A percentile compares a stretch with the other conserved stretches of the same genome.
Conservation (phyloP, 2,329 filamentous ascomycete species). For the Pestalotiopsis sp. region DNA sequence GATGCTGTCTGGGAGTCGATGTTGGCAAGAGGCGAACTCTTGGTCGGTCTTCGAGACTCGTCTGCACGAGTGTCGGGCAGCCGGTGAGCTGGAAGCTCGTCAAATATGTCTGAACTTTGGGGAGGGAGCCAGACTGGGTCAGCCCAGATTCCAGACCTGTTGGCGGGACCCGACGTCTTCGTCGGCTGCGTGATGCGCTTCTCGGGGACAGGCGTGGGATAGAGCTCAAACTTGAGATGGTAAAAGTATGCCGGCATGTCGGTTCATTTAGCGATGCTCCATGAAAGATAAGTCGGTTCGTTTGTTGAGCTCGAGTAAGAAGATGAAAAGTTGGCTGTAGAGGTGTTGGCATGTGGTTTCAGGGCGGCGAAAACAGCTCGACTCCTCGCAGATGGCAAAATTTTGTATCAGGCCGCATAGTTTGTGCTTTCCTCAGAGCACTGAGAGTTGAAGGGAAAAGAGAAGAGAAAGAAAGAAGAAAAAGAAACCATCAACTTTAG, state of each 20-base stretch:
- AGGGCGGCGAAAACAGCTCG: slow-evolving; percentile 25
- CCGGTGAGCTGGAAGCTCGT: slow-evolving; percentile 46
- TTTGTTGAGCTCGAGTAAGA: neutral
- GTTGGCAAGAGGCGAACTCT: slow-evolving; percentile 11
- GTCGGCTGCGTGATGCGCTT: slow-evolving; percentile 1
- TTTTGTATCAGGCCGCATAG: slow-evolving; percentile 18
- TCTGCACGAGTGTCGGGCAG: neutral
- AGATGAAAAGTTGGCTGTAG: neutral
- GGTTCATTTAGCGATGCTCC: slow-evolving; percentile 8
- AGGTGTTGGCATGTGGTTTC: slow-evolving; percentile 9
- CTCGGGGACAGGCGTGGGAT: slow-evolving; percentile 47
- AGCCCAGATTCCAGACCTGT: slow-evolving; percentile 14
- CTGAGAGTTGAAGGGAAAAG: too few species aligned
- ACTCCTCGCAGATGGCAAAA: slow-evolving; percentile 13
- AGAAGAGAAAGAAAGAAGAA: too few species aligned
- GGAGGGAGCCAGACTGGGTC: slow-evolving; percentile 52
- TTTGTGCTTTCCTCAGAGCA: slow-evolving; percentile 3
- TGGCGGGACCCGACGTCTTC: slow-evolving; percentile 8
- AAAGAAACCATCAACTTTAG: too few species aligned
- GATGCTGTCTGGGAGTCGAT: slow-evolving; percentile 17
- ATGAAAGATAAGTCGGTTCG: neutral
- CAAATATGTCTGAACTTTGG: slow-evolving; percentile 53
- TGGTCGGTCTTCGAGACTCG: neutral
- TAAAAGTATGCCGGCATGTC: slow-evolving; percentile 66
- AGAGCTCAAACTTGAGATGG: slow-evolving; percentile 69